Evolutionary conservation across 306 rosid genomes (phyloP).

Genomic region (Pterocarpus santalinus): DNA sequence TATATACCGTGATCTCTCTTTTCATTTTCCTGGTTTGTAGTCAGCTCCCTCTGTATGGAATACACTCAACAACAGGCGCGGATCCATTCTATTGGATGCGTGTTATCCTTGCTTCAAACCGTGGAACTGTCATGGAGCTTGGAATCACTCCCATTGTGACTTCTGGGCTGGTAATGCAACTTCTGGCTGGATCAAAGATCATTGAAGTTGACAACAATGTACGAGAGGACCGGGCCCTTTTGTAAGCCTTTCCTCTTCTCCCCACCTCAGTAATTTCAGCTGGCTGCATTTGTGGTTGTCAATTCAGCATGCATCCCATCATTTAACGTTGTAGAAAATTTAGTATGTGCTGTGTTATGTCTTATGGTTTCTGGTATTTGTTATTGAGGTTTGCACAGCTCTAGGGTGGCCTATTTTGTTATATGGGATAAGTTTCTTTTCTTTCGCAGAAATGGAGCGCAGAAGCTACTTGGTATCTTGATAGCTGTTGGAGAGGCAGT

Average conservation of each 20-base stretch:
- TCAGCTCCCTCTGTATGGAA: conserved; percentile 80
- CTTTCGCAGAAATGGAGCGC: conserved; percentile 69
- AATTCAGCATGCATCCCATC: background rate
- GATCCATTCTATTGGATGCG: conserved; percentile 90
- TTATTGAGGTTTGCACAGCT: background rate
- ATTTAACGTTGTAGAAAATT: background rate
- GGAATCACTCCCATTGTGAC: conserved; percentile 80
- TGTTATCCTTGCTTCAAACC: conserved; percentile 73
- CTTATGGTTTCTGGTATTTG: background rate
- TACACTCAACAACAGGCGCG: conserved; percentile 80
- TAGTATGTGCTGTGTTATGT: background rate
- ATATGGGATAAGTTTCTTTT: background rate
- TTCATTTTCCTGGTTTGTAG: conserved; percentile 81
- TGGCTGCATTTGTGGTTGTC: background rate
- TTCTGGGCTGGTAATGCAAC: conserved; percentile 72
- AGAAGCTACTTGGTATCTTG: conserved; percentile 79
- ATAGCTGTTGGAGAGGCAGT: conserved; percentile 84
- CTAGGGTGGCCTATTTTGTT: too few species aligned
- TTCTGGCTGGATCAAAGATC: conserved; percentile 69
- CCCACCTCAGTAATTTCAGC: background rate
- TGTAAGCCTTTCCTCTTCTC: conserved; percentile 52
- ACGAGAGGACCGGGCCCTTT: conserved; percentile 58
- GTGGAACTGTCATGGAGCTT: conserved; percentile 91
- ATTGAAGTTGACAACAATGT: conserved; percentile 78
- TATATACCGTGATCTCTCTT: conserved; percentile 70